These are phyloP conservation scores for Colletotrichum theobromicola DNA, from an alignment of 2,329 filamentous ascomycete species.

Conservation along the genomic window DNA sequence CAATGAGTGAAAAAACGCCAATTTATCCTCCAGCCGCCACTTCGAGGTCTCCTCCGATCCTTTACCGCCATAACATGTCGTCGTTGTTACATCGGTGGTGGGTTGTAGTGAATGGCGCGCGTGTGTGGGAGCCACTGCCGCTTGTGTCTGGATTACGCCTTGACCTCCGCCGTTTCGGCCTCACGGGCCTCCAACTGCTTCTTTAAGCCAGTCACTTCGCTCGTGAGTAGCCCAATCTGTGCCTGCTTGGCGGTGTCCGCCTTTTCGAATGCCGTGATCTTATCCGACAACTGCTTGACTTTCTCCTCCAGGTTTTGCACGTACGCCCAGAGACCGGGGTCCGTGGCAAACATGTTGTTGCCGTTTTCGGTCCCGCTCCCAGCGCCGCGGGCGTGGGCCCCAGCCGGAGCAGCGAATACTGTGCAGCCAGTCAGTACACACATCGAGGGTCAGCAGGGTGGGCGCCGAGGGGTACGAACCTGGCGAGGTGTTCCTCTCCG, in stretches of 20 bases:
- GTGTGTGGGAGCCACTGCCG: background rate
- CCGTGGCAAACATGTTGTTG: conserved; percentile 70
- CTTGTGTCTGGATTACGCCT: conserved; percentile 9
- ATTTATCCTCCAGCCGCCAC: conserved; percentile 11
- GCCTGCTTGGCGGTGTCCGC: conserved; percentile 41
- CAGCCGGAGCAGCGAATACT: conserved; percentile 19
- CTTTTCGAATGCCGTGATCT: conserved; percentile 42
- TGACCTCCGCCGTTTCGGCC: conserved; percentile 1
- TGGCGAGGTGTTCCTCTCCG: conserved; percentile 59
- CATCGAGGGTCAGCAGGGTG: background rate
- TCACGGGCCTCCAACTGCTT: conserved; percentile 32
- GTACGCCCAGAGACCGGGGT: conserved; percentile 73
- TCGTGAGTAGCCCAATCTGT: conserved; percentile 39
- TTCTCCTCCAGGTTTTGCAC: conserved; percentile 72
- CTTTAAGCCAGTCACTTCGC: conserved; percentile 37
- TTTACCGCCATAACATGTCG: conserved; percentile 7
- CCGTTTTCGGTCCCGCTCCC: conserved; percentile 64
- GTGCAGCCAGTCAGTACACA: background rate
- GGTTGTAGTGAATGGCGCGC: conserved; percentile 7
- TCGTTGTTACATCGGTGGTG: conserved; percentile 23
- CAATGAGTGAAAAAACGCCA: conserved; percentile 24
- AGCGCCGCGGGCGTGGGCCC: conserved; percentile 39
- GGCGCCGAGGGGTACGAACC: background rate
- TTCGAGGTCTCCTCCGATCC: background rate
- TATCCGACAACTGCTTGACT: conserved; percentile 51